Conservation (phyloP, 257 asterid genomes). For the Gentiana macrophylla region DNA sequence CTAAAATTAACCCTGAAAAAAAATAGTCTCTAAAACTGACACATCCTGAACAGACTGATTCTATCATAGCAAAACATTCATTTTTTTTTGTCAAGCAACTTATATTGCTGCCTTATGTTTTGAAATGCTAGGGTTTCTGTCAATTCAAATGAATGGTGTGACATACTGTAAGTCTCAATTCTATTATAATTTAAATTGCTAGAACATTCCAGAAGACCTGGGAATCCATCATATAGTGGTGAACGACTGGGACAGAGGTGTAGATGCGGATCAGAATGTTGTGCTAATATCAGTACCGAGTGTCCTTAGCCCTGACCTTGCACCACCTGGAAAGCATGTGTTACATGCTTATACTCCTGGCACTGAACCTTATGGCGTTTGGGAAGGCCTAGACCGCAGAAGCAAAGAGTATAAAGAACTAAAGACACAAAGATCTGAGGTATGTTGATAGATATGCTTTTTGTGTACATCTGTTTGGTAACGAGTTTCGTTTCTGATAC, state of each 20-base stretch:
- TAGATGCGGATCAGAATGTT: slow-evolving; percentile 90
- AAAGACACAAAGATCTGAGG: slow-evolving; percentile 86
- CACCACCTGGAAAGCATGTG: slow-evolving; percentile 85
- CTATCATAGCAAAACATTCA: no score
- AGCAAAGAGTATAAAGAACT: slow-evolving; percentile 82
- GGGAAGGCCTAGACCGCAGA: slow-evolving; percentile 87
- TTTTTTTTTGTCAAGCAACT: no score
- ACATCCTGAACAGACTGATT: no score
- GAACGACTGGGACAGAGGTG: slow-evolving; percentile 89
- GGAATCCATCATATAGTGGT: slow-evolving; percentile 95
- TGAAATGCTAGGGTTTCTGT: no score
- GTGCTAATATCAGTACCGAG: slow-evolving; percentile 86
- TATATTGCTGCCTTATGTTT: no score
- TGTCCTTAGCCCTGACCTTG: slow-evolving; percentile 70
- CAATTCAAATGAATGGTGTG: neutral
- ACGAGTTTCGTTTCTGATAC: no score
- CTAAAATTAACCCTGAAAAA: no score
- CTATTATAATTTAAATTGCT: slow-evolving; percentile 6
- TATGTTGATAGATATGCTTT: slow-evolving; percentile 4
- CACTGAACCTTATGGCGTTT: slow-evolving; percentile 77
- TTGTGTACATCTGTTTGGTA: no score
- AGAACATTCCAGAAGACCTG: slow-evolving; percentile 71
- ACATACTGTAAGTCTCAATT: neutral
- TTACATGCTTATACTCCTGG: slow-evolving; percentile 93
- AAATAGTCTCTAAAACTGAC: no score